Evolutionary conservation across 2,329 filamentous ascomycete species (phyloP).

Genomic region (Colletotrichum truncatum): DNA sequence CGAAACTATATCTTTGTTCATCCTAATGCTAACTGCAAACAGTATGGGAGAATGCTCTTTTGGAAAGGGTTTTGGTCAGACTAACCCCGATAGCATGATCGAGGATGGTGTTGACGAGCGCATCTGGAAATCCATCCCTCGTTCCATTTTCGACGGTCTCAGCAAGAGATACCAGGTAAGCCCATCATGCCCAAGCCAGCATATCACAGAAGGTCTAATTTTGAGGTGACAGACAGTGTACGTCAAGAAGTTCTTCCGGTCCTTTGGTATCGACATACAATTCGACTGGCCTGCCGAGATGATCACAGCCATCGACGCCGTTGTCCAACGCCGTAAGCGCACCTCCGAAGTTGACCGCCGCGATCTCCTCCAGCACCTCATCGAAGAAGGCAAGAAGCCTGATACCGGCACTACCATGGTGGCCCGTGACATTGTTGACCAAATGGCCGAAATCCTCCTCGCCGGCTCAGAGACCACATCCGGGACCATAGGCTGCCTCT

Average conservation of each 20-base stretch:
- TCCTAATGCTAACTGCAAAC: background rate
- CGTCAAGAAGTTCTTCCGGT: slow-evolving; percentile 22
- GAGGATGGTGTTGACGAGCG: slow-evolving; percentile 22
- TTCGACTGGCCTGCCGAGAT: slow-evolving; percentile 29
- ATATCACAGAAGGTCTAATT: background rate
- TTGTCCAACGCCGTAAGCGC: slow-evolving; percentile 25
- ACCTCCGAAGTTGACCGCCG: slow-evolving; percentile 4
- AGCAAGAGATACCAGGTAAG: slow-evolving; percentile 26
- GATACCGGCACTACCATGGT: slow-evolving; percentile 29
- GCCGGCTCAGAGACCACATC: slow-evolving; percentile 39
- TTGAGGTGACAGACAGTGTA: slow-evolving; percentile 1
- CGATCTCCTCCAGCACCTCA: slow-evolving; percentile 26
- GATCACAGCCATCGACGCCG: slow-evolving; percentile 27
- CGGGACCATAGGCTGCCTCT: slow-evolving; percentile 36
- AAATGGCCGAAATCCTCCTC: slow-evolving; percentile 35
- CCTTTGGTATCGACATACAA: slow-evolving; percentile 1
- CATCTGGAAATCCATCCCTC: slow-evolving; percentile 25
- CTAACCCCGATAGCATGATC: slow-evolving; percentile 32
- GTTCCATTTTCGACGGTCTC: slow-evolving; percentile 25
- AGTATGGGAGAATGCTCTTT: slow-evolving; percentile 39
- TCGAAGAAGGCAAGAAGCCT: slow-evolving; percentile 28
- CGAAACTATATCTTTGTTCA: no score
- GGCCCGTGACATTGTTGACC: slow-evolving; percentile 30
- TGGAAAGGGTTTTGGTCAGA: slow-evolving; percentile 37
- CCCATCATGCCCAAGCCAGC: fast-evolving